Conservation (phyloP, 2,329 filamentous ascomycete genomes). For the Sporothrix variecibatus region DNA sequence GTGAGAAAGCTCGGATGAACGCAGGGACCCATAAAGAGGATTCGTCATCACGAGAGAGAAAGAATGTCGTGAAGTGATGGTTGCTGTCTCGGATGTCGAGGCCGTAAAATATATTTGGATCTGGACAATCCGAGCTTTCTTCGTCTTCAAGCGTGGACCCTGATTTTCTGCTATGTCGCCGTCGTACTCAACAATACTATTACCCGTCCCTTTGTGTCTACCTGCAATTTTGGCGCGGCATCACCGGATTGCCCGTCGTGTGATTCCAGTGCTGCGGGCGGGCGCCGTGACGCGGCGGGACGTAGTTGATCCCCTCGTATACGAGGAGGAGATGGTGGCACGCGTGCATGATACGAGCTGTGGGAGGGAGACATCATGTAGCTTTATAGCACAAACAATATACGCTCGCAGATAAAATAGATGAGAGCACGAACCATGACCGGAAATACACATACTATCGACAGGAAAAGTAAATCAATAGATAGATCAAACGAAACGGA, state of each 20-base stretch:
- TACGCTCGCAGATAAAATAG: not conserved
- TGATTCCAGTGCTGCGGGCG: slow-evolving; percentile 15
- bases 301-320: slow-evolving; percentile 7
- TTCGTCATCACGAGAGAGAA: slow-evolving; percentile 5
- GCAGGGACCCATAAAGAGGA: not conserved
- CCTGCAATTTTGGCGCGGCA: not conserved
- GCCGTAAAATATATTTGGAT: slow-evolving; percentile 1
- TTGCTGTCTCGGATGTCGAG: not conserved
- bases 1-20: slow-evolving; percentile 13
- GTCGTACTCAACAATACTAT: slow-evolving; percentile 5
- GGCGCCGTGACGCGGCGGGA: not conserved
- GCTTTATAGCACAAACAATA: not conserved
- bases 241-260: not conserved
- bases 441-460: not conserved
- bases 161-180: not conserved
- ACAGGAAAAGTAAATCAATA: not conserved
- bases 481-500: not conserved
- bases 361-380: not conserved
- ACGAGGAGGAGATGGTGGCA: slow-evolving; percentile 3
- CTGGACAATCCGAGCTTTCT: not conserved
- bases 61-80: not conserved
- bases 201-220: not conserved
- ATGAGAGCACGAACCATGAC: not conserved
- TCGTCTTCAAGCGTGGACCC: not conserved
- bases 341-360: slow-evolving; percentile 18